These are phyloP conservation scores for Fusarium sp. DNA, from an alignment of 2,329 filamentous ascomycete species.

Conservation along the genomic window DNA sequence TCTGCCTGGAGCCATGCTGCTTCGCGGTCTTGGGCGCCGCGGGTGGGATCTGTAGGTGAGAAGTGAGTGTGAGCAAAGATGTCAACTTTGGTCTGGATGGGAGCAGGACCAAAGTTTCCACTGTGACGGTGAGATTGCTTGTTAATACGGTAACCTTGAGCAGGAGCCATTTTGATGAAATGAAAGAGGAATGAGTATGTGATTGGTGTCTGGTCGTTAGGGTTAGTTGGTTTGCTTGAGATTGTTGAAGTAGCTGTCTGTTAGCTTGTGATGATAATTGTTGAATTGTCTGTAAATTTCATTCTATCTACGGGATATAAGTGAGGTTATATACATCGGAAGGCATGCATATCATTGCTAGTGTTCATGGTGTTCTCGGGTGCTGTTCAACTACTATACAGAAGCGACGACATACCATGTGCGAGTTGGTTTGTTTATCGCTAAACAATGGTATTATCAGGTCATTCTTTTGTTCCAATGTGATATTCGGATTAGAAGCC, in stretches of 20 bases:
- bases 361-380: no score
- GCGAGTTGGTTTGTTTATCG: background rate
- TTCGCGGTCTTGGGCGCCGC: background rate
- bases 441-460: background rate
- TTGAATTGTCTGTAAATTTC: background rate
- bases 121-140: background rate
- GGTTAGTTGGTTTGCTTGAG: background rate
- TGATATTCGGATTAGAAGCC: no score
- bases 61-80: slow-evolving; percentile 14
- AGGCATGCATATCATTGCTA: background rate
- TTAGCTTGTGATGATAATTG: background rate
- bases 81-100: background rate
- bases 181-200: background rate
- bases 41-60: background rate
- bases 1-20: slow-evolving; percentile 1
- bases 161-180: background rate
- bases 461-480: background rate
- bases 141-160: background rate
- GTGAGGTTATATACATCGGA: background rate
- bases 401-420: background rate
- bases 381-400: background rate
- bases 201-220: background rate
- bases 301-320: no score
- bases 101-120: background rate
- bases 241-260: background rate